Conservation (phyloP, 306 rosid species). For the Cucumis melo region DNA sequence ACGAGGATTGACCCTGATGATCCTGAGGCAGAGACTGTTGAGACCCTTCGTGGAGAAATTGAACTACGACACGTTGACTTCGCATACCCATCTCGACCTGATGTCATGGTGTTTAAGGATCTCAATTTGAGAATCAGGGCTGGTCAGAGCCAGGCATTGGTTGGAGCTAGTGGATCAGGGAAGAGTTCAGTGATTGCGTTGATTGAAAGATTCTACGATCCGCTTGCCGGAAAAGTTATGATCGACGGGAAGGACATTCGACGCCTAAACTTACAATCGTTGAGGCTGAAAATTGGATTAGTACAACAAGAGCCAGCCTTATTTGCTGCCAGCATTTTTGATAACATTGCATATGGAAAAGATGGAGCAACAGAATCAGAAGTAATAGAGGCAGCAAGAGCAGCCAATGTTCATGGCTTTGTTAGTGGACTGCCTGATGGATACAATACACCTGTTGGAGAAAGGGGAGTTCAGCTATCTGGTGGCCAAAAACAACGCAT, state of each 20-base stretch:
- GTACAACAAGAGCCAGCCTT: slow-evolving; percentile 95
- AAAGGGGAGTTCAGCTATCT: slow-evolving; percentile 90
- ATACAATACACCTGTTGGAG: slow-evolving; percentile 91
- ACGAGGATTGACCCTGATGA: slow-evolving; percentile 86
- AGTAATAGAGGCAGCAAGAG: slow-evolving; percentile 77
- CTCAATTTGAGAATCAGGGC: slow-evolving; percentile 66
- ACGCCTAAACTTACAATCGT: slow-evolving; percentile 55
- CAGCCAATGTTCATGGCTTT: slow-evolving; percentile 74
- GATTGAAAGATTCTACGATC: slow-evolving; percentile 88
- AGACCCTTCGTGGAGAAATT: slow-evolving; percentile 72
- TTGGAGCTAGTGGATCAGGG: slow-evolving; percentile 95
- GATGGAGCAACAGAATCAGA: slow-evolving; percentile 80
- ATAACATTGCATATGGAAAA: slow-evolving; percentile 89
- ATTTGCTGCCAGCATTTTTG: slow-evolving; percentile 76
- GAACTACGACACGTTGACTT: slow-evolving; percentile 94
- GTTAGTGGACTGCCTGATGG: slow-evolving; percentile 85
- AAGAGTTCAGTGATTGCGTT: slow-evolving; percentile 85
- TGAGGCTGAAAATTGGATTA: slow-evolving; percentile 78
- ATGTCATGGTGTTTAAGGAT: slow-evolving; percentile 83
- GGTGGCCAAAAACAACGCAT: slow-evolving; percentile 97
- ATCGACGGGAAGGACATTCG: slow-evolving; percentile 85
- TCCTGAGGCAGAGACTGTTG: slow-evolving; percentile 64
- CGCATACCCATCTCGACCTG: slow-evolving; percentile 83
- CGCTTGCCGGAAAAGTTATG: slow-evolving; percentile 81
- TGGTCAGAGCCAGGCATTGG: slow-evolving; percentile 93